Evolutionary conservation across 352 stramenopile genomes (phyloP).

Genomic region (Lagenidium giganteum): DNA sequence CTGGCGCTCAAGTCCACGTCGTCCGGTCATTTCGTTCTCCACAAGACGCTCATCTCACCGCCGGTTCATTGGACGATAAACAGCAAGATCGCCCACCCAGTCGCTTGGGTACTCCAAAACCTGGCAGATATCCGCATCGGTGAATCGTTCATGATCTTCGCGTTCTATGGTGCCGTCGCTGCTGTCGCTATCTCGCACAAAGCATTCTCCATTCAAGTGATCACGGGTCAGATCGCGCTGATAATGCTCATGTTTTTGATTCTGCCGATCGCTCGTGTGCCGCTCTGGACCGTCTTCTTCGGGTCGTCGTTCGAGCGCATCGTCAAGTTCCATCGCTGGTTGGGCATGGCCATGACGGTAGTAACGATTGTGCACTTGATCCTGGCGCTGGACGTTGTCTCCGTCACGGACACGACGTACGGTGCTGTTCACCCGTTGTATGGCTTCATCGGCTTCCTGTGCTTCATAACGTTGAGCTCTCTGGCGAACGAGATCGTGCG

Average conservation of each 20-base stretch:
- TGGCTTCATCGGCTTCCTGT: constrained; percentile 58
- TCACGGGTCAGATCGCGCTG: constrained; percentile 50
- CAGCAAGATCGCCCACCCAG: constrained; percentile 23
- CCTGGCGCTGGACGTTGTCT: constrained; percentile 32
- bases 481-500: constrained; percentile 59
- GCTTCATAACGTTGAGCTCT: constrained; percentile 47
- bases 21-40: constrained; percentile 25
- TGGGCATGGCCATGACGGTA: constrained; percentile 55
- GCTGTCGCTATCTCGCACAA: constrained; percentile 33
- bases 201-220: constrained; percentile 25
- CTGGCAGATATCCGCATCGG: constrained; percentile 53
- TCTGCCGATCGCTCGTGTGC: constrained; percentile 50
- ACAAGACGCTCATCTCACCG: constrained; percentile 37
- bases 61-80: constrained; percentile 55
- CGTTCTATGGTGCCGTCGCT: constrained; percentile 49
- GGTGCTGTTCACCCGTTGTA: constrained; percentile 48
- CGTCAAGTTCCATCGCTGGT: constrained; percentile 82
- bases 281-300: constrained; percentile 67
- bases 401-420: constrained; percentile 35
- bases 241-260: constrained; percentile 81
- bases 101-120: constrained; percentile 45
- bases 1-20: constrained; percentile 28
- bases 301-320: constrained; percentile 77
- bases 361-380: constrained; percentile 58
- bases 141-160: constrained; percentile 57